phyloP scores from a whole-genome alignment of 2,329 filamentous ascomycete species.

The Alternaria sp. region DNA sequence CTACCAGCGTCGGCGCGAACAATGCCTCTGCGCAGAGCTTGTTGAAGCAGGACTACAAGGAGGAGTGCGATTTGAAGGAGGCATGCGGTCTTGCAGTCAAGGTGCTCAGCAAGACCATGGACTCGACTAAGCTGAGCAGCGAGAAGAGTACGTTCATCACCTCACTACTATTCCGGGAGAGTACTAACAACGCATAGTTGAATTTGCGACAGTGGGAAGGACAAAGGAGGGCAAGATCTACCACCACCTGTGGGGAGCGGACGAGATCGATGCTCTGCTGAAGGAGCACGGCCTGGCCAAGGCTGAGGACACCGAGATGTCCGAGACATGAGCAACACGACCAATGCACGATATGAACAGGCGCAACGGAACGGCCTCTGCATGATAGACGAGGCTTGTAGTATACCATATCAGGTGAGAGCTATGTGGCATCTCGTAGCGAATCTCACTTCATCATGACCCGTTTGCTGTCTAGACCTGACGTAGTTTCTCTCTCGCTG shows the following conservation, averaged over 20 bases:
- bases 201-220: slow-evolving; percentile 97
- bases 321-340: slow-evolving; percentile 39
- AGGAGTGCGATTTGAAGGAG: slow-evolving; percentile 94
- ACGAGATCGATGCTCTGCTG: slow-evolving; percentile 92
- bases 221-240: slow-evolving; percentile 96
- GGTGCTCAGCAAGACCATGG: slow-evolving; percentile 99
- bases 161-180: not conserved
- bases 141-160: slow-evolving; percentile 84
- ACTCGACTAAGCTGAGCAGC: slow-evolving; percentile 96
- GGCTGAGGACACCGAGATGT: slow-evolving; percentile 47
- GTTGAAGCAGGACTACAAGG: slow-evolving; percentile 99
- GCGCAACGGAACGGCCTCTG: slow-evolving; percentile 31
- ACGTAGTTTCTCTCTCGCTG: not conserved
- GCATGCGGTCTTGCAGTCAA: slow-evolving; percentile 97
- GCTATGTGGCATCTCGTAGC: slow-evolving; percentile 31
- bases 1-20: slow-evolving; percentile 96
- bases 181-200: slow-evolving; percentile 66
- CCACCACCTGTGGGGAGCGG: slow-evolving; percentile 94
- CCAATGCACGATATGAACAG: slow-evolving; percentile 23
- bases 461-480: not conserved
- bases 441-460: slow-evolving; percentile 36
- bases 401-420: slow-evolving; percentile 43
- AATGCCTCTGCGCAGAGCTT: slow-evolving; percentile 96
- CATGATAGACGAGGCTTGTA: slow-evolving; percentile 40
- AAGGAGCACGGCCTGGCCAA: slow-evolving; percentile 97